Percentiles rank a stretch among this genome's conserved stretches.
Conservation (phyloP, 768 basidiomycete species). For the Leccinum olivaceopallidum region DNA sequence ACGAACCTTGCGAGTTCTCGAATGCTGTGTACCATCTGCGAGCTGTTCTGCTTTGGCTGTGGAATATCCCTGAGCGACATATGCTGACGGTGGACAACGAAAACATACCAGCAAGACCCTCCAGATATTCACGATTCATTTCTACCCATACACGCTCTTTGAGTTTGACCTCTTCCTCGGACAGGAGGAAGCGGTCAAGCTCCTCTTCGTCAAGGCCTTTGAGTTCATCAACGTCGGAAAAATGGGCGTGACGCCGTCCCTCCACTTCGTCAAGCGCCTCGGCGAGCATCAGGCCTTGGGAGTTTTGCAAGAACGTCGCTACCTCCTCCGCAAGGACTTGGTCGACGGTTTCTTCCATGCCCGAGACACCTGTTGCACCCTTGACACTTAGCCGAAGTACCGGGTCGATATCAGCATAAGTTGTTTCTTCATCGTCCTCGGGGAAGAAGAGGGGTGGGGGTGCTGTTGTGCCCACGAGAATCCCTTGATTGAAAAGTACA, state of each 20-base stretch:
- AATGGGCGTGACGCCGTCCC: conserved; percentile 54
- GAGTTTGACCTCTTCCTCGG: conserved; percentile 77
- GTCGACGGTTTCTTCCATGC: conserved; percentile 61
- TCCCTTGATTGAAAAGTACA: conserved; percentile 62
- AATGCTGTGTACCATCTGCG: conserved; percentile 39
- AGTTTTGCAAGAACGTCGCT: conserved; percentile 58
- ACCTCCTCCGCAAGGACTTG: conserved; percentile 71
- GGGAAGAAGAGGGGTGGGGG: conserved; percentile 44
- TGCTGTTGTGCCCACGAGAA: conserved; percentile 55
- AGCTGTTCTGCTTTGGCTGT: conserved; percentile 69
- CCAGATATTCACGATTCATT: conserved; percentile 87
- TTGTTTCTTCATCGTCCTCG: conserved; percentile 41
- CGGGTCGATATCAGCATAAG: conserved; percentile 56
- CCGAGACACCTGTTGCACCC: conserved; percentile 26
- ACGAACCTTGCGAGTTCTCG: conserved; percentile 81
- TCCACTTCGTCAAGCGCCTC: conserved; percentile 70
- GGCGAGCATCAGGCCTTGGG: conserved; percentile 57
- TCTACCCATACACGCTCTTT: conserved; percentile 96
- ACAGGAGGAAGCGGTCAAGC: conserved; percentile 75
- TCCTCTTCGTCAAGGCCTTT: conserved; percentile 89
- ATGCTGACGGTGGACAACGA: conserved; percentile 1
- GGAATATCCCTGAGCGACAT: conserved; percentile 47
- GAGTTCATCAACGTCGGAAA: conserved; percentile 56
- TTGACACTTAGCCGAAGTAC: conserved; percentile 39
- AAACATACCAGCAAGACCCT: conserved; percentile 69